Base-by-base conservation (phyloP, 768 basidiomycete genomes). In the Panus rudis region DNA sequence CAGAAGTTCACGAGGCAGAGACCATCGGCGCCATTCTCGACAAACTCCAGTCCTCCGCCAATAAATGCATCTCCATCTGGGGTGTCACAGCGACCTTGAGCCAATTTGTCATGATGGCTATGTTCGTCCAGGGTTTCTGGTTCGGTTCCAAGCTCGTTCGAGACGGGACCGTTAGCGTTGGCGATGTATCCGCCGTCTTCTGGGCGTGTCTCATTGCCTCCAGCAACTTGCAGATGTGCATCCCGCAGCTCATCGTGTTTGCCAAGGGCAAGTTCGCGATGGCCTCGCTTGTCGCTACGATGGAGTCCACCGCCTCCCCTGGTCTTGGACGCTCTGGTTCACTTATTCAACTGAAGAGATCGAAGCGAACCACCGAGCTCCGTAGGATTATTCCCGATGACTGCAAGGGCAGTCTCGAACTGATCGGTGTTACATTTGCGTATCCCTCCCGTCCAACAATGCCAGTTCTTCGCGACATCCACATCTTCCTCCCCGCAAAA, bases 101-200 rank as follows among this genome's bases (percentile, higher is more conserved):
- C 3, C 89, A 92, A 54, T 93, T 96, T 58, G 71, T 85, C 45
- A 76, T 85, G 54, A 82, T 92, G 73, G 76, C 76, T 21, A 93
- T 96, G 81, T 99, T 98, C 63, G 91, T 98, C 6, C 84, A 92
- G 56, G 92, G 84, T 0, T 98, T 98, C 64, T 97, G 94, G 92
- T 98, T 84, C 56, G 94, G 93, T 11, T 75, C 84, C 2, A 82
- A 85, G 57, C 74, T 96, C 40, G 91, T 99, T n/a, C 65, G 79
- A n/a, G 71, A 81, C 11, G 86, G 84, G 13, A 77, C 71, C 48
- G 71, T 78, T 41, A 65, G 65, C 3, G 67, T 85, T 0, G 91
- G 91, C 1, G 76, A 83, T 26, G 86, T 97, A 49, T 93, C 92
- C 84, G 81, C 86, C n/a, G 90, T 93, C 40, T 99, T 98, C 62